These are phyloP conservation scores for Plasmodium fragile DNA, from an alignment of 169 alveolate genomes.

Conservation along the genomic window DNA sequence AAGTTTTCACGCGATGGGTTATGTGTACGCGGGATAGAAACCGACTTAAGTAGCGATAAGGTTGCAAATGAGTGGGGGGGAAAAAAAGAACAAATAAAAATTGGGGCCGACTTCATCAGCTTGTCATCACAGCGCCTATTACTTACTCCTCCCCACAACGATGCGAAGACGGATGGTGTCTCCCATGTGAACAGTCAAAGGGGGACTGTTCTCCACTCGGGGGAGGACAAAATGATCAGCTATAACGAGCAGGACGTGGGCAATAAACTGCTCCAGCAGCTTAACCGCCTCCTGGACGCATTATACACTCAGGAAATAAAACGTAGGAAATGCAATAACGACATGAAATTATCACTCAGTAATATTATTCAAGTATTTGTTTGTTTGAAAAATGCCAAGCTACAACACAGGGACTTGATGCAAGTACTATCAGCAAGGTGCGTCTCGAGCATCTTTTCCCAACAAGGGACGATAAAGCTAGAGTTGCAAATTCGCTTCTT, in stretches of 20 bases:
- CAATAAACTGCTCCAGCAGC: slow-evolving; percentile 3
- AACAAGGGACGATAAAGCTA: not conserved
- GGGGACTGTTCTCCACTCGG: not conserved
- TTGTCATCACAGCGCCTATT: not conserved
- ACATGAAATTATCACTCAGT: slow-evolving; percentile 33
- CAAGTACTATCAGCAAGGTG: not conserved
- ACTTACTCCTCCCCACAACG: not conserved
- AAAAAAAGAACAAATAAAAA: not conserved
- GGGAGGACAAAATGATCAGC: not conserved
- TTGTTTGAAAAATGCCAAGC: slow-evolving; percentile 27
- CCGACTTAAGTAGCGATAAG: not conserved
- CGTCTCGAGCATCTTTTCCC: not conserved
- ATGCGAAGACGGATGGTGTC: not conserved
- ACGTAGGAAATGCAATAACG: not conserved
- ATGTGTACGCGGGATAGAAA: not conserved
- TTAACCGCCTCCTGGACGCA: not conserved
- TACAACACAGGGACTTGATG: not conserved
- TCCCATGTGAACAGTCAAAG: not conserved
- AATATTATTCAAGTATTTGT: slow-evolving; percentile 13
- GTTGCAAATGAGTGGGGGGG: not conserved
- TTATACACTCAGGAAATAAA: slow-evolving; percentile 19
- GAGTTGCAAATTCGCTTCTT: slow-evolving; percentile 30
- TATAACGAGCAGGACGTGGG: not conserved
- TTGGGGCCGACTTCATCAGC: not conserved
- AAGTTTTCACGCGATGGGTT: not conserved